Evolutionary conservation across 768 basidiomycete species (phyloP), one percentile per base, ranked within the genome.

Genomic region (Neoboletus subvelutipes): DNA sequence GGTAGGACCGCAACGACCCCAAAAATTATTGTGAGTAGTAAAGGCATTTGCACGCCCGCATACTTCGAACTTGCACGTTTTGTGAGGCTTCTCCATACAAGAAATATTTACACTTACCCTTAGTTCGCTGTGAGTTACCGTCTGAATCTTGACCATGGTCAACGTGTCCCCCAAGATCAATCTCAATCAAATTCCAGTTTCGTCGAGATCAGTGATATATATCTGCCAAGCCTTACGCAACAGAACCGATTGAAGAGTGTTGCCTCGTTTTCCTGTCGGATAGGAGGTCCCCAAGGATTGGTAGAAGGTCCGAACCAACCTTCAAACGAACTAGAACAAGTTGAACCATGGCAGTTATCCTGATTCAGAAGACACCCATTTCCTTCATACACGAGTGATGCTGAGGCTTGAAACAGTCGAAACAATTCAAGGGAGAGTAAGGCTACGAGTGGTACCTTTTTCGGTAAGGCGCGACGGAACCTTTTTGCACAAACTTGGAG

Each of bases 361-460:
- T 37, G 36, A 26, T 13, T 9, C 9, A 45, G 24, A 8, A 43
- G 42, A 24, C 43, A 18, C 24, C 17, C 17, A 18, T 10, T 39
- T n/a, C 39, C 39, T 18, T 18, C 36, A 18, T 0, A 18, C 17
- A 15, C 13, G 24, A 26, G 24, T 26, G 24, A 17, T 26, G 22
- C 28, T 31, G 31, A 26, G 13, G 33, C 36, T 36, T 36, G 36
- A 17, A 33, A 33, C 3, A 10, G 10, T 10, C 1, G 29, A 31
- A 31, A 31, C 29, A n/a, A n/a, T n/a, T n/a, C n/a, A n/a, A n/a
- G n/a, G n/a, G n/a, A n/a, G n/a, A n/a, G n/a, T n/a, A n/a, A n/a
- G n/a, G n/a, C n/a, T n/a, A 9, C 17, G 15, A 37, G 36, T 8
- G 36, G 1, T 34, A 29, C 59, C 58, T 24, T 61, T 64, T 64